phyloP scores from a whole-genome alignment of 139 green algal genomes.

The Chlamydomonas eustigma region DNA sequence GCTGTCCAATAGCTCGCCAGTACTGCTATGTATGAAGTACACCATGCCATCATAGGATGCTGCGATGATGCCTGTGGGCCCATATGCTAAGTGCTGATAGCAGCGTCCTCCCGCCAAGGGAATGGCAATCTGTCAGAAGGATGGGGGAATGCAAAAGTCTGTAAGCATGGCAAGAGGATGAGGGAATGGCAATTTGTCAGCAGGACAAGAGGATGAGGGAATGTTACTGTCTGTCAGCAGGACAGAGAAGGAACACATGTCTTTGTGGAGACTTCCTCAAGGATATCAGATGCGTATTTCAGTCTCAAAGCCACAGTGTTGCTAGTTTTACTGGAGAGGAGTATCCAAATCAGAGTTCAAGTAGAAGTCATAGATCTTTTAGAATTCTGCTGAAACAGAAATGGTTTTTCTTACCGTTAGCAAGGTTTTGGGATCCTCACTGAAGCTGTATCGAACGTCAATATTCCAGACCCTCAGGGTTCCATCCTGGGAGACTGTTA shows the following conservation, averaged over 20 bases:
- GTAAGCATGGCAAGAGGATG: no score
- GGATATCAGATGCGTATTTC: no score
- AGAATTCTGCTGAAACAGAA: background rate
- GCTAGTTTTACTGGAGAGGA: no score
- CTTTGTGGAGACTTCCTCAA: no score
- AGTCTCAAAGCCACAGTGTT: no score
- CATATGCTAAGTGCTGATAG: constrained; percentile 22
- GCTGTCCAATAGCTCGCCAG: constrained; percentile 29
- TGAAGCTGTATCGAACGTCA: constrained; percentile 43
- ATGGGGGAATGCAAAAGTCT: no score
- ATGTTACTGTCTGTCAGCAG: no score
- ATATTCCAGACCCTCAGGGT: constrained; percentile 50
- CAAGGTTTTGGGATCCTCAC: constrained; percentile 55
- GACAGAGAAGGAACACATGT: no score
- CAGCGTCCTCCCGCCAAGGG: constrained; percentile 2
- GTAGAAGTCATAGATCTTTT: background rate
- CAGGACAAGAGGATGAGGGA: no score
- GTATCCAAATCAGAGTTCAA: no score
- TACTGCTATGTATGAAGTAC: background rate
- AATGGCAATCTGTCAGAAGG: constrained; percentile 17
- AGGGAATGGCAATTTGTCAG: no score
- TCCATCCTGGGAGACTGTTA: constrained; percentile 35
- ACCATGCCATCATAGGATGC: constrained; percentile 12
- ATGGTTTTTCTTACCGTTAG: constrained; percentile 27
- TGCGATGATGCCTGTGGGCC: constrained; percentile 12